These are phyloP conservation scores for Lentithecium fluviatile DNA, from an alignment of 495 filamentous ascomycete species.

Conservation along the genomic window DNA sequence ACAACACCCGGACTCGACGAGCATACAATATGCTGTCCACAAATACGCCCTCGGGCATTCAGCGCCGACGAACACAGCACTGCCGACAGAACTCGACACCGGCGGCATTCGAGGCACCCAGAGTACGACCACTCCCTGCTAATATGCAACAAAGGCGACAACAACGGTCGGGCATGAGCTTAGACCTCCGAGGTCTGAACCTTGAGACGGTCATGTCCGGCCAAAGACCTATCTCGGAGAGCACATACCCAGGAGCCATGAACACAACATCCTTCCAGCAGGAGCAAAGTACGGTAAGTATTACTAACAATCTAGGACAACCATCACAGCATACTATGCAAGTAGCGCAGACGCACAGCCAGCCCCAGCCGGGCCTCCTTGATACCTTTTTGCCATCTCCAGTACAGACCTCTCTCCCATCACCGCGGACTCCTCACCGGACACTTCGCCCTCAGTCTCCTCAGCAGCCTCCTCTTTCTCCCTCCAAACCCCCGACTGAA, in stretches of 20 bases:
- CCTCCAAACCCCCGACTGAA: conserved; percentile 29
- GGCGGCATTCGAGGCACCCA: conserved; percentile 65
- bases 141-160: conserved; percentile 54
- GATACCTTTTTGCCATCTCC: conserved; percentile 37
- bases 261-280: conserved; percentile 35
- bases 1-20: conserved; percentile 59
- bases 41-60: conserved; percentile 63
- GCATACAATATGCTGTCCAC: conserved; percentile 75
- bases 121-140: conserved; percentile 61
- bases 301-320: conserved; percentile 61
- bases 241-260: conserved; percentile 29
- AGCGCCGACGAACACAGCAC: conserved; percentile 71
- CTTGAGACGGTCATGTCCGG: conserved; percentile 46
- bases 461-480: conserved; percentile 30
- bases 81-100: conserved; percentile 88
- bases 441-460: conserved; percentile 31
- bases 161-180: conserved; percentile 76
- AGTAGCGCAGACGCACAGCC: conserved; percentile 70
- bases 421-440: conserved; percentile 33
- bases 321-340: conserved; percentile 59
- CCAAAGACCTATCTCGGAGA: conserved; percentile 40
- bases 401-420: conserved; percentile 34
- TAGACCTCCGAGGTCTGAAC: conserved; percentile 61
- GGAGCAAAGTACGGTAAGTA: conserved; percentile 60
- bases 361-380: conserved; percentile 61